Base-by-base conservation (phyloP, 1,284 basidiomycete genomes). In the Rhodotorula sp. region DNA sequence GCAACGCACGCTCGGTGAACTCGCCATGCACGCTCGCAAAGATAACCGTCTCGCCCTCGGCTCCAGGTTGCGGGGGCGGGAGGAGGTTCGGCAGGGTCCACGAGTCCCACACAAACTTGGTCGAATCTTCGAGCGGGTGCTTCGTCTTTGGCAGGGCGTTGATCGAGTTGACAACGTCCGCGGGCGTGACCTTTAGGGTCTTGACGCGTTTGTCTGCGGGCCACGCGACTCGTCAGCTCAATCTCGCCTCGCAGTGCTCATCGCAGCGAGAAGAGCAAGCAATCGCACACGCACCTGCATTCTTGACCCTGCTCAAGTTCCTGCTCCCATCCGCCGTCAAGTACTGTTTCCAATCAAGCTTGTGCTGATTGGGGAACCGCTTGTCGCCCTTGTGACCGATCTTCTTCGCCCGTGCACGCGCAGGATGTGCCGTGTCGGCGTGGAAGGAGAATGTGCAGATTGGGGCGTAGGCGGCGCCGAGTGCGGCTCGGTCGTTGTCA, bases 21-120 rank as follows among this genome's bases (percentile, higher is more conserved):
- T 98, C 89, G 11, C 95, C 95, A 79, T 98, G 93, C 44, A 98
- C 85, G 64, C 86, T 87, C 72, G 95, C 85, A 76, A 95, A 88
- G 61, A 99, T 81, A 61, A 84, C 80, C 10, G 83, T 82, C 50
- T 81, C 84, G 62, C 87, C 86, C 76, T 87, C 64, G 83, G 85
- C 55, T 90, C 85, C 71, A 1, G 68, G 64, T 10, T 57, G 60
- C 2, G 57, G 11, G 7, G 71, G 71, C 7, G 67, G 60, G 26
- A 75, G 8, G 88, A 88, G 70, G 54, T 78, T 79, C 0, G 79
- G 78, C 64, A 82, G 72, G 31, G 81, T 77, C 86, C 92, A 95
- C 0, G 90, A 87, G 79, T 99, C 95, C 48, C 97, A 85, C 71
- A 88, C 88, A 80, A 97, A 98, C 79, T 91, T 93, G 76, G 88